Conservation (phyloP, 106 monocot species). For the Dendrobium nobile region DNA sequence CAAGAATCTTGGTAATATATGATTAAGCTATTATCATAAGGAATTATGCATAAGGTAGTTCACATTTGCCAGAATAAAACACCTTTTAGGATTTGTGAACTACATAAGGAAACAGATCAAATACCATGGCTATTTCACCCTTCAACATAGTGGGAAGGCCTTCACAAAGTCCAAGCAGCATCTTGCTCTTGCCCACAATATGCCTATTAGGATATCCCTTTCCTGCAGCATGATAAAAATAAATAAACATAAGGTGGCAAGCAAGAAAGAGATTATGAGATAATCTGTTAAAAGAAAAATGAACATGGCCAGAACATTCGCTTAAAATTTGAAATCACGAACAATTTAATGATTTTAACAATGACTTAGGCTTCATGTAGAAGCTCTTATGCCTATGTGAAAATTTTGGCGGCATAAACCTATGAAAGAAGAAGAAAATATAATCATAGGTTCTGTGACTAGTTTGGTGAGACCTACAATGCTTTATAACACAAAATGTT, state of each 20-base stretch:
- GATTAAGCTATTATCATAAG: background rate
- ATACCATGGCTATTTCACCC: constrained; percentile 93
- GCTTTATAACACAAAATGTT: too few relatives aligned
- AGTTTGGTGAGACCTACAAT: too few relatives aligned
- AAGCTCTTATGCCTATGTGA: background rate
- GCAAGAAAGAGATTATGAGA: background rate
- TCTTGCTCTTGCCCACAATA: constrained; percentile 86
- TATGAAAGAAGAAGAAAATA: background rate
- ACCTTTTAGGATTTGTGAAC: background rate
- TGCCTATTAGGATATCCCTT: constrained; percentile 74
- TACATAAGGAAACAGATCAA: background rate
- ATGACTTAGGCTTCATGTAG: background rate
- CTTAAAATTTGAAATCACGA: background rate
- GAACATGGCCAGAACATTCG: background rate
- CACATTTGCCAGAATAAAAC: background rate
- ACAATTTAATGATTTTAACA: background rate
- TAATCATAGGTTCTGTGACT: background rate
- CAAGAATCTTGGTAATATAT: background rate
- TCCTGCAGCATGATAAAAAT: constrained; percentile 38
- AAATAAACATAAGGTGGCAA: background rate
- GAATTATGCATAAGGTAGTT: background rate
- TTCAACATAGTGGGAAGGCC: constrained; percentile 87
- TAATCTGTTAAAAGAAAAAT: background rate
- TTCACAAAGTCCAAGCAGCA: constrained; percentile 83
- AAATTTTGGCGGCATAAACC: background rate